Base-by-base conservation (phyloP, 805 yeast species). In the Kuraishia hungarica region DNA sequence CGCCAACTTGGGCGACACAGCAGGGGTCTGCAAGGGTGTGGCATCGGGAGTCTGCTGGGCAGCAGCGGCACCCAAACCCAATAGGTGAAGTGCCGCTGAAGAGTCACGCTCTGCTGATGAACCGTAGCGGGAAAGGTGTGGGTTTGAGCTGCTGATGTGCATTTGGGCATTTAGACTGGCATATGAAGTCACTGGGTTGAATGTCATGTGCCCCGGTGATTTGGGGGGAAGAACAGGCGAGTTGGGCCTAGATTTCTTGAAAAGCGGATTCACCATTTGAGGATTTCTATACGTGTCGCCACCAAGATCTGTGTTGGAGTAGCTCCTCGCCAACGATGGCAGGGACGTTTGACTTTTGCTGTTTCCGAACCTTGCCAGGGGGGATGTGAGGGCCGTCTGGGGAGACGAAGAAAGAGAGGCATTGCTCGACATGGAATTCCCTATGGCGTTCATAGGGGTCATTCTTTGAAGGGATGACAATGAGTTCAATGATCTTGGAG, bases 191-290 rank as follows among this genome's bases (percentile, higher is more conserved):
- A 56, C 54, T 56, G 23, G 53, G 51, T 56, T 56, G 53, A 55
- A 47, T 17, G 65, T 48, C 50, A 60, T 50, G 20, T 67, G 57
- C 13, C 62, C 60, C 22, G 70, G 67, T 7, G 70, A 64, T 53
- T 60, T 53, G 4, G 62, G 24, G 15, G 63, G 49, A 2, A 62
- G 29, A 1, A 52, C 28, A 4, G 83, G 83, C 11, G 80, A 75
- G 64, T 77, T 78, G 23, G 83, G 82, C 59, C 83, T 65, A 39
- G 81, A 76, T 59, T 71, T 74, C 61, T 79, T 79, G 54, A 72
- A 67, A 48, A 72, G 65, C 55, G 74, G 80, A 55, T 72, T 75
- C 3, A 60, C 53, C 7, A 56, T 51, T 2, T 57, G 53, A 22
- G 57, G 46, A 7, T 57, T 56, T 8, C 58, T 54, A 21, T 28